Evolutionary conservation across 345 rosid genomes (phyloP), one percentile per base, ranked within the genome.

Genomic region (Moricandia arvensis): DNA sequence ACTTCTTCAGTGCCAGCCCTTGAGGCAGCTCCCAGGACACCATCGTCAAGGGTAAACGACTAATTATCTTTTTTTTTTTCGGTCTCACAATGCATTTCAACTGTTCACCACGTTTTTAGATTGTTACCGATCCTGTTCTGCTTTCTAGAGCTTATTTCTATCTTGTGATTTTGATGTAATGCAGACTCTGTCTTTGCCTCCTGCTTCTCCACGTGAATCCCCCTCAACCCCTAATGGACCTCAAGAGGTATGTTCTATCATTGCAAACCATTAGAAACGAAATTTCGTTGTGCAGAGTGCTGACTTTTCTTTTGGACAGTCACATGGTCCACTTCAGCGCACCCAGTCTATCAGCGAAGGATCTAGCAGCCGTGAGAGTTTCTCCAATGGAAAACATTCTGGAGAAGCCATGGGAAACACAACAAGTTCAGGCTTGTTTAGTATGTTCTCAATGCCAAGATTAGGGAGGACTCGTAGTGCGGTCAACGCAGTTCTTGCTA

Each of bases 231-330:
- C 86, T 54, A 82, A 65, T 81, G 88, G 81, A 66, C 73, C 85
- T 73, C 70, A 38, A 65, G 79, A 79, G 95, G 97, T 89, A 69
- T 16, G 86, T 78, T 71, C 58, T 53, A 27, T 64, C 68, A 29
- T 29, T 29, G 21, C 18, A 49, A 53, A 16, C 18, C 9, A 47
- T 60, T 37, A 18, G 16, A 31, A 61, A 37, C 60, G 64, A 60
- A 15, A 72, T 35, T 51, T 51, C 49, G 1, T 8, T 47, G 33
- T 69, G 35, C 5, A 0, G 13, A 62, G 57, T 8, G 35, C 24
- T 29, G 66, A 64, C 54, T 3, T 26, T 29, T 29, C 31, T 1
- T 29, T 29, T 29, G 31, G 31, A 29, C 31, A 29, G 31, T 29
- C 31, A 29, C 31, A 29, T 29, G 31, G 31, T 29, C 31, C 31